Percentiles rank a stretch among this genome's conserved stretches.
phyloP scores from a whole-genome alignment of 2,329 filamentous ascomycete genomes.

The Hypoxylon sp. region DNA sequence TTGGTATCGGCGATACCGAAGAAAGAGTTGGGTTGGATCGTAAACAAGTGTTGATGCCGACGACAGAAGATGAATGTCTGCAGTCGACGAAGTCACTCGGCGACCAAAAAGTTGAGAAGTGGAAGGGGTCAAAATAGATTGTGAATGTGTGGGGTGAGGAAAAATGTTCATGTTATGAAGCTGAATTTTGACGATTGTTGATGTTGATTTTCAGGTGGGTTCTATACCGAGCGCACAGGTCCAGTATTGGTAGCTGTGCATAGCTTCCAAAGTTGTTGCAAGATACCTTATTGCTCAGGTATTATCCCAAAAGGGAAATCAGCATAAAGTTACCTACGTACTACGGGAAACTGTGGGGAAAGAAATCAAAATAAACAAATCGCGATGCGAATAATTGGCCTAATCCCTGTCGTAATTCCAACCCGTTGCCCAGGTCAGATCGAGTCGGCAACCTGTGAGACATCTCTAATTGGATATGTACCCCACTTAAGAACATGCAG shows the following conservation, averaged over 20 bases:
- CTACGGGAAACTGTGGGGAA: constrained; percentile 36
- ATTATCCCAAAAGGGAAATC: constrained; percentile 26
- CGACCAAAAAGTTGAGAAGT: not conserved
- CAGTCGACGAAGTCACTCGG: not conserved
- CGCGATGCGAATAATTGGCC: constrained; percentile 23
- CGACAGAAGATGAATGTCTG: not conserved
- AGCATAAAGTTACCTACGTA: constrained; percentile 34
- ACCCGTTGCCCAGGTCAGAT: constrained; percentile 36
- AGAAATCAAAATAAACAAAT: constrained; percentile 47
- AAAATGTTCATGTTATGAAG: constrained; percentile 11
- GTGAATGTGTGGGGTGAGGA: not conserved
- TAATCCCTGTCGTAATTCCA: constrained; percentile 37
- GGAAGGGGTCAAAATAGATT: not conserved
- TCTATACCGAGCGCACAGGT: not conserved
- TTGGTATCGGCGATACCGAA: not conserved
- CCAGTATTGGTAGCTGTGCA: not conserved
- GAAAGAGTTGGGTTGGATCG: not conserved
- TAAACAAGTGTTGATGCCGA: not conserved
- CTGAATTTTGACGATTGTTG: constrained; percentile 31
- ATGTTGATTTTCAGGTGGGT: constrained; percentile 33
- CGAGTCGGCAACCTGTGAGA: constrained; percentile 27
- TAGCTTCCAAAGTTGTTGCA: not conserved
- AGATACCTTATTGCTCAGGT: not conserved
- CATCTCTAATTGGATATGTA: not conserved
- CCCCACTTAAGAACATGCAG: not conserved